Evolutionary conservation across 106 monocot species (phyloP), one percentile per base, ranked within the genome.

Genomic region (Dendrobium huoshanense): DNA sequence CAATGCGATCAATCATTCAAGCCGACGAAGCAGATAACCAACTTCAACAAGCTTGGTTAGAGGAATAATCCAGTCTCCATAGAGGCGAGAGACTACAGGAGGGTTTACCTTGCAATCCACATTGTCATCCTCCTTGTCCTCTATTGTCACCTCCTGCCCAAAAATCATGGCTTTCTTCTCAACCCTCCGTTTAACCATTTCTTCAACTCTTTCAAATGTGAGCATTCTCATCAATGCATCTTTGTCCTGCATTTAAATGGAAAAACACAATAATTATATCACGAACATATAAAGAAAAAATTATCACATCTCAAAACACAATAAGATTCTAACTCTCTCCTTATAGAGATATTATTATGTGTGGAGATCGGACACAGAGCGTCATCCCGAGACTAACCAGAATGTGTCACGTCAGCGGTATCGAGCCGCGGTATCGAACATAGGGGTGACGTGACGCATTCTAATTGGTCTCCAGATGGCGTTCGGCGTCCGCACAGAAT

Each of bases 61-160:
- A 19, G 95, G 98, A 59, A 98, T 98, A 37, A 98, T 88, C 92
- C 94, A 92, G 19, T 95, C 81, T 41, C 80, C 84, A 80, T 98
- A 98, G 1, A 98, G 86, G 15, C 72, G 85, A 56, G 82, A 81
- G 16, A 86, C 87, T 3, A 95, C 72, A 1, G 48, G 67, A 22
- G 98, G 98, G 76, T 90, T 77, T 13, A 72, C 73, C 25, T 9
- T 43, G 31, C 4, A 41, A 67, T 77, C 65, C 13, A 11, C 24
- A 27, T 48, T 82, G 42, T 29, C 49, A 58, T 51, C 22, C 64
- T 51, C 11, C 37, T 79, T 89, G 72, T 86, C 85, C 43, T 87
- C 84, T 40, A 93, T 77, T 4, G 81, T 87, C 18, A 99, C 90
- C 43, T 90, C 79, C 83, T 91, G 93, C 16, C 91, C 91, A 77